A percentile compares a stretch with the other conserved stretches of the same genome.
phyloP scores from a whole-genome alignment of 2,329 filamentous ascomycete genomes.

The Blastomyces silverae region DNA sequence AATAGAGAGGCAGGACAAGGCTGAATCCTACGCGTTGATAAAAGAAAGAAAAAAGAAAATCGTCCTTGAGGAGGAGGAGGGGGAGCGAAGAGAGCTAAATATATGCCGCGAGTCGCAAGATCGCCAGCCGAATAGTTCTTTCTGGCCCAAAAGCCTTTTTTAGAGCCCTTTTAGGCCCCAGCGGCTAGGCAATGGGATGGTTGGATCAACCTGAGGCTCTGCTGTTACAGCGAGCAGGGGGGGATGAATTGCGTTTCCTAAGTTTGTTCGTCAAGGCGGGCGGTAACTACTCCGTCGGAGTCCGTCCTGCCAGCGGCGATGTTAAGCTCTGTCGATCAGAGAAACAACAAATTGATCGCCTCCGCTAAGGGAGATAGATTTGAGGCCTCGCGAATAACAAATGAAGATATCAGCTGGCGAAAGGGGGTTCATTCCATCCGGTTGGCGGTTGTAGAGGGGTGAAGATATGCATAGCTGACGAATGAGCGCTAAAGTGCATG shows the following conservation, averaged over 20 bases:
- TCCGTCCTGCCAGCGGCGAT: not conserved
- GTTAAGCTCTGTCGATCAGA: conserved; percentile 2
- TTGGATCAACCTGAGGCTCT: not conserved
- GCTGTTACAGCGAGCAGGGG: not conserved
- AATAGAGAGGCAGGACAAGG: not conserved
- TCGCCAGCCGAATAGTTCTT: not conserved
- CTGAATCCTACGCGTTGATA: not conserved
- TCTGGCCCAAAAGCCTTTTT: not conserved
- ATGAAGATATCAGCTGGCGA: not conserved
- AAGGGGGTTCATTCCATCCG: not conserved
- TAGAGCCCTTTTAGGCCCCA: not conserved
- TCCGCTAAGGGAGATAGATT: too few relatives aligned
- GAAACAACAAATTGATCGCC: too few relatives aligned
- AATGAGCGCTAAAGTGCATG: conserved; percentile 5
- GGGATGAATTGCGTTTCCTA: too few relatives aligned
- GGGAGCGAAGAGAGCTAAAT: not conserved
- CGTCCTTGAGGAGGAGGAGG: not conserved
- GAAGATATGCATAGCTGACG: not conserved
- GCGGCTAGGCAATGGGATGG: conserved; percentile 8
- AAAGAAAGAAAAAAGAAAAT: not conserved
- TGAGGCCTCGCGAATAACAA: too few relatives aligned
- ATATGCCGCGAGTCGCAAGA: not conserved
- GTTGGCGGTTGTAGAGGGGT: not conserved
- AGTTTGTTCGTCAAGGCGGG: not conserved
- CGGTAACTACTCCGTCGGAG: too few relatives aligned